Percentiles rank a stretch among this genome's conserved stretches.
Evolutionary conservation across 106 monocot species (phyloP).

Genomic region (Dendrobium chrysotoxum): DNA sequence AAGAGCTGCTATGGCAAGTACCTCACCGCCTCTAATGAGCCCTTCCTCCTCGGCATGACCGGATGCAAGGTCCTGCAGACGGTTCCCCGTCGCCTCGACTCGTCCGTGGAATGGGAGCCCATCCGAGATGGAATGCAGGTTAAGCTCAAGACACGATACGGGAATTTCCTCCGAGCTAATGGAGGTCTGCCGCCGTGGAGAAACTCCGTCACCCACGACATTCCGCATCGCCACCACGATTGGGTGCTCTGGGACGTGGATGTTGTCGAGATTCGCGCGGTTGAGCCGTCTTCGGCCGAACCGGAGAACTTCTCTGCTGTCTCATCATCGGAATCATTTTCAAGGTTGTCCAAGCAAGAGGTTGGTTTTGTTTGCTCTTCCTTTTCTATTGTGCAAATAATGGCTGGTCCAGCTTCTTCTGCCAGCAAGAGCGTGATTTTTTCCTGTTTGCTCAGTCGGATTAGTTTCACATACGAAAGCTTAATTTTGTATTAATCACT

Average conservation of each 20-base stretch:
- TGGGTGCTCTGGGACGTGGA: constrained; percentile 75
- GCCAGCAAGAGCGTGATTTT: background rate
- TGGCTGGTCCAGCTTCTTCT: background rate
- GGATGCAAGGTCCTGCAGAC: constrained; percentile 77
- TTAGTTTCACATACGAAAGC: background rate
- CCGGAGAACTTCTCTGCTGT: background rate
- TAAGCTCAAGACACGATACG: constrained; percentile 24
- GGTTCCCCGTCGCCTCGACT: constrained; percentile 50
- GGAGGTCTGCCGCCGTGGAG: constrained; percentile 79
- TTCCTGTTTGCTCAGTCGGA: background rate
- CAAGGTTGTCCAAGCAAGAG: constrained; percentile 12
- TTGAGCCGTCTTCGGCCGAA: background rate
- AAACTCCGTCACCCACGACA: constrained; percentile 88
- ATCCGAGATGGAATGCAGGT: constrained; percentile 49
- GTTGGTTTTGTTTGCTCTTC: background rate
- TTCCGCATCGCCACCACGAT: constrained; percentile 82
- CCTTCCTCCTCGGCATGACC: constrained; percentile 73
- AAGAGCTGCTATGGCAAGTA: constrained; percentile 53
- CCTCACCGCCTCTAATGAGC: constrained; percentile 81
- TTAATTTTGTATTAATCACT: background rate
- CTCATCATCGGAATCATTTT: background rate
- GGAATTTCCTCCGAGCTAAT: constrained; percentile 54
- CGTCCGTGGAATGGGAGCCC: constrained; percentile 96
- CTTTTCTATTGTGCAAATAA: background rate
- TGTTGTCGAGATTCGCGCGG: constrained; percentile 23